Evolutionary conservation across 2,329 filamentous ascomycete species (phyloP), one percentile per base, ranked within the genome.

Genomic region (Trichophyton simii): DNA sequence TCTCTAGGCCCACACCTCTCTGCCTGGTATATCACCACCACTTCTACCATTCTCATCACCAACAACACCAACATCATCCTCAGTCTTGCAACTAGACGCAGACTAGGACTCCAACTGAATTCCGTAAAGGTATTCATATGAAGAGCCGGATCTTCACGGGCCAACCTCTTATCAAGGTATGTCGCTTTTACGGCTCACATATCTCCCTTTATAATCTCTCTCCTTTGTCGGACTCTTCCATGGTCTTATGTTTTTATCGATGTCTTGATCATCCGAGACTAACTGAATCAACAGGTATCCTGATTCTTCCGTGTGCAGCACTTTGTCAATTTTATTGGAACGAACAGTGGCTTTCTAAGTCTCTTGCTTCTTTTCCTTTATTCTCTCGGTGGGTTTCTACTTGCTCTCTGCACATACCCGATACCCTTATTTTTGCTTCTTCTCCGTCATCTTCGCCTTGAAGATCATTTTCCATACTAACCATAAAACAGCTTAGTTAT

Each of bases 361-460:
- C 55, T 41, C 22, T 31, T 28, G 11, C 31, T 15, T 42, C 41
- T 59, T 52, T 48, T 63, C 57, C 46, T 63, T 63, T 60, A 66
- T 68, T 64, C 67, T 66, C 66, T 68, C 67, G 69, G 71, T 72
- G 67, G 68, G 70, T 59, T n/a, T 46, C 48, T 48, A 50, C 44
- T 22, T 9, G 11, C 13, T 22, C 5, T 11, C 55, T 44, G 59
- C 59, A 57, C 13, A n/a, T 38, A 57, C 50, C 59, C 59, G 48
- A 42, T 22, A 42, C 50, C 13, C 50, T 63, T 41, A 41, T 60
- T 50, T 57, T 18, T 57, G 25, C 36, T 41, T 57, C 20, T 38
- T 57, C 18, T 34, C 36, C 44, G n/a, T 22, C 44, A 9, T 22
- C 9, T 48, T 41, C 8, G 25, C 28, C 48, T 20, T 38, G 34